A percentile compares a stretch with the other conserved stretches of the same genome.
phyloP scores from a whole-genome alignment of 1,139 yeast species.

The Suhomyces chickasaworum region DNA sequence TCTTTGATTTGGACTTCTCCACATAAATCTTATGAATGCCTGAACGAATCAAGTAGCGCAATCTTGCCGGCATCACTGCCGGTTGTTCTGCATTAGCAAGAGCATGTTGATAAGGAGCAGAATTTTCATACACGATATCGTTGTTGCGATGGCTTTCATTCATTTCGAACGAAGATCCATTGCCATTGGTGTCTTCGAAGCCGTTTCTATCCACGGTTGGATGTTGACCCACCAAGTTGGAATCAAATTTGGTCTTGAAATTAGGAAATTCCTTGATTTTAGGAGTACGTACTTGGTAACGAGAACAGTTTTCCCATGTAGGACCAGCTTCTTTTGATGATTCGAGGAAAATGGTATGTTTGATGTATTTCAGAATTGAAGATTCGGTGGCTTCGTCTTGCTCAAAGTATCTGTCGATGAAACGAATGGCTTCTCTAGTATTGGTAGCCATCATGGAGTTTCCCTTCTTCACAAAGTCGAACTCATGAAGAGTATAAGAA shows the following conservation, averaged over 20 bases:
- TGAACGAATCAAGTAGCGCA: constrained; percentile 51
- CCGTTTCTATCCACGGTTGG: constrained; percentile 4
- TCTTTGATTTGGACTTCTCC: constrained; percentile 27
- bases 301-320: constrained; percentile 50
- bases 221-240: constrained; percentile 26
- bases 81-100: constrained; percentile 31
- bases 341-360: constrained; percentile 26
- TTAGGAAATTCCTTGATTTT: constrained; percentile 50
- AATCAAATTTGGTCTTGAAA: constrained; percentile 39
- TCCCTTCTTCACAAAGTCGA: constrained; percentile 57
- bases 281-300: constrained; percentile 49
- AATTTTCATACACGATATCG: constrained; percentile 40
- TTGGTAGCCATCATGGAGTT: constrained; percentile 56
- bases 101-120: constrained; percentile 31
- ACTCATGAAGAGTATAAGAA: constrained; percentile 56
- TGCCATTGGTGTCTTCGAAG: constrained; percentile 11
- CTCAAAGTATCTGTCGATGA: constrained; percentile 49
- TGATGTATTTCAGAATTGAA: constrained; percentile 16
- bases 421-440: constrained; percentile 58
- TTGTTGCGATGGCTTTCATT: constrained; percentile 19
- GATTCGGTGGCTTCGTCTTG: constrained; percentile 17
- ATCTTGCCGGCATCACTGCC: constrained; percentile 52
- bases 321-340: constrained; percentile 48
- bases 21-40: constrained; percentile 50
- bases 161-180: constrained; percentile 12